Evolutionary conservation across 2,329 filamentous ascomycete genomes (phyloP).

Genomic region (Penicillium sp.): DNA sequence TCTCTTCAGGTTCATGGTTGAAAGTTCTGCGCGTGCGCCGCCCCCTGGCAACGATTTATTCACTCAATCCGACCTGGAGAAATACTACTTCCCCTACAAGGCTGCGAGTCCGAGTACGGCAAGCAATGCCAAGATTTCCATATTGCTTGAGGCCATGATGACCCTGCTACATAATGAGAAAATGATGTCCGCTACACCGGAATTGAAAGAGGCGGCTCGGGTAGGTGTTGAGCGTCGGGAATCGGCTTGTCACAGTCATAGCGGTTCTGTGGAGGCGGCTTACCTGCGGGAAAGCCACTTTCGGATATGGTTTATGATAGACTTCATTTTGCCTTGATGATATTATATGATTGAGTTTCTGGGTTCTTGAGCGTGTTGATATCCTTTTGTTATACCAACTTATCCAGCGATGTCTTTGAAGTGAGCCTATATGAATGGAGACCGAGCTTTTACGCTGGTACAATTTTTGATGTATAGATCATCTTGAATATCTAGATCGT

Average conservation of each 20-base stretch:
- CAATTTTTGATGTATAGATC: too few species aligned
- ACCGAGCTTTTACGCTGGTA: not conserved
- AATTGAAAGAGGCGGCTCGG: slow-evolving; percentile 51
- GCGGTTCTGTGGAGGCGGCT: slow-evolving; percentile 36
- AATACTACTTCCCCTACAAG: slow-evolving; percentile 66
- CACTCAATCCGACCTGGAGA: slow-evolving; percentile 52
- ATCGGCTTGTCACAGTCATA: slow-evolving; percentile 33
- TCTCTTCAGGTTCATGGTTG: slow-evolving; percentile 53
- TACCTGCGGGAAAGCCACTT: slow-evolving; percentile 46
- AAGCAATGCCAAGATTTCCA: slow-evolving; percentile 72
- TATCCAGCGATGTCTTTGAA: not conserved
- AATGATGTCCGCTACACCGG: slow-evolving; percentile 33
- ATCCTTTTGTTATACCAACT: not conserved
- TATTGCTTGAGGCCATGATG: slow-evolving; percentile 67
- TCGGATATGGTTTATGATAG: slow-evolving; percentile 39
- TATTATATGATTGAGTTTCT: not conserved
- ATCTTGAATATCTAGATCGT: too few species aligned
- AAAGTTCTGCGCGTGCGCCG: slow-evolving; percentile 44
- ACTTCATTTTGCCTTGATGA: slow-evolving; percentile 29
- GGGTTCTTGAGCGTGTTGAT: not conserved
- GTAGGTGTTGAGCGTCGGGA: slow-evolving; percentile 56
- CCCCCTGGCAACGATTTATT: slow-evolving; percentile 46
- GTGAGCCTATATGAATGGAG: not conserved
- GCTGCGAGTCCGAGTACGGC: slow-evolving; percentile 62
- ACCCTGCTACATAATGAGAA: slow-evolving; percentile 50